Base-by-base conservation (phyloP, 352 stramenopile genomes). In the Globisporangium lucens region DNA sequence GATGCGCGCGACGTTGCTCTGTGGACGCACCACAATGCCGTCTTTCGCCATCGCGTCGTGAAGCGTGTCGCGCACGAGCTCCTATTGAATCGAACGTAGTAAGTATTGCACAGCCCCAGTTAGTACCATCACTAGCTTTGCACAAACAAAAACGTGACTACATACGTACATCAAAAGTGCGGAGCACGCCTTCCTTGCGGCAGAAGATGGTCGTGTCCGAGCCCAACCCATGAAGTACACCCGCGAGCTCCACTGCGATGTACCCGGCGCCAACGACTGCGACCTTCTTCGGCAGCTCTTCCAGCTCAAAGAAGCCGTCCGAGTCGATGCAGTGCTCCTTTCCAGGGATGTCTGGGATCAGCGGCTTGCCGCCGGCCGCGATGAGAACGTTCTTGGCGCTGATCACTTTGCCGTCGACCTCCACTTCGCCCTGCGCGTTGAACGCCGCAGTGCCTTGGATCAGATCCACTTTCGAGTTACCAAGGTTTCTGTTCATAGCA, bases 221-320 rank as follows among this genome's bases (percentile, higher is more conserved):
- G 9, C 96, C 95, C 4, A 99, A 74, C n/a, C 74, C 83, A 61
- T 98, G 90, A 22, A 99, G 86, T 22, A 99, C 93, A 41, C 97
- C 94, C 4, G 97, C 97, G 17, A 99, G 75, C 82, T 99, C 97
- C 3, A 99, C 94, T 29, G 95, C 97, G 76, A 99, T 99, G 83
- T 99, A 99, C 17, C 98, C 98, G 6, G 94, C 97, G 52, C 98
- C 98, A 9, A 99, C 85, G 7, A 99, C 95, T 1, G 98, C 94
- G 20, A 97, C 95, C 64, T 96, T 97, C 56, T 91, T 83, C 2
- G 98, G 98, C 69, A 94, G 74, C 24, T 78, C 68, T 68, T 98
- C 86, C 41, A 99, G 77, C 51, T 98, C 89, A 76, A 99, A 99
- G 81, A 99, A 99, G 3, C 90, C 96, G 80, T 99, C 95, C 43